Conservation (phyloP, 345 rosid species). For the Adansonia digitata region DNA sequence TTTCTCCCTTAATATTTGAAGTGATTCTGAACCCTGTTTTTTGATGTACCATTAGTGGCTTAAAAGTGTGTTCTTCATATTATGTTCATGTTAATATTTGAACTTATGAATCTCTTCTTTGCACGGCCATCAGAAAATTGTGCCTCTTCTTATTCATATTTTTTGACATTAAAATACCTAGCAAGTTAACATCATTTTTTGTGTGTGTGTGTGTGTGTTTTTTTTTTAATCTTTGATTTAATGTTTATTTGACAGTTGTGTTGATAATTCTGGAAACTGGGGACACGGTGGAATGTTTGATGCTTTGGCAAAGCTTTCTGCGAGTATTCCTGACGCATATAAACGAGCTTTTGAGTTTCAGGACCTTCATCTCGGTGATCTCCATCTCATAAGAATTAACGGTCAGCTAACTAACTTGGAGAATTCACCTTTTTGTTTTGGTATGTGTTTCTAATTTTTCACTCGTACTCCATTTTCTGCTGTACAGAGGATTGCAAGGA, state of each 20-base stretch:
- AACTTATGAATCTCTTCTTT: neutral
- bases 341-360: conserved; percentile 52
- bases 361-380: conserved; percentile 85
- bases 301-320: conserved; percentile 56
- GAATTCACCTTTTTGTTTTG: neutral
- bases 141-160: neutral
- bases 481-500: conserved; percentile 38
- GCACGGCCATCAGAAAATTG: neutral
- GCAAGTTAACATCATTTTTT: neutral
- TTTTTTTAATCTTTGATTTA: neutral
- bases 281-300: conserved; percentile 88
- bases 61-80: neutral
- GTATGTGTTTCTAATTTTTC: neutral
- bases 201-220: too few species aligned
- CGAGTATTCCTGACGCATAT: conserved; percentile 49
- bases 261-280: conserved; percentile 89
- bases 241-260: conserved; percentile 44
- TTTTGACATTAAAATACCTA: neutral
- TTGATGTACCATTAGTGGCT: neutral
- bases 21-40: neutral
- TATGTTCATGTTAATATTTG: neutral
- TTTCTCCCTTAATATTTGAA: neutral
- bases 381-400: conserved; percentile 60
- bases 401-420: conserved; percentile 33
- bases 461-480: neutral